Conservation (phyloP, 192 early-diverging fungal species). For the Irineochytrium annulatum region DNA sequence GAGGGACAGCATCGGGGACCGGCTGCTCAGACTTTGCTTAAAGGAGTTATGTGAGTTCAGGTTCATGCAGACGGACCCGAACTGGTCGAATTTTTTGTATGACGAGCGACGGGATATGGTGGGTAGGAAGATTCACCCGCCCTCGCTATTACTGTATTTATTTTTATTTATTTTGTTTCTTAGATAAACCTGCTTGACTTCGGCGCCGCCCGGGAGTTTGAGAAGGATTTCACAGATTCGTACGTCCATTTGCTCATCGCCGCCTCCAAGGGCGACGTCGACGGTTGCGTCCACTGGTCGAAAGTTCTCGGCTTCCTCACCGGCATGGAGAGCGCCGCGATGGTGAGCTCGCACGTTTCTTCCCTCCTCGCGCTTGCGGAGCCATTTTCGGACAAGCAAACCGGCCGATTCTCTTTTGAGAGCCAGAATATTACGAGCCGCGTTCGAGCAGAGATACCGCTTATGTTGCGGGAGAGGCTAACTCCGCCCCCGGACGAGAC, state of each 20-base stretch:
- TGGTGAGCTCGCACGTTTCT: constrained; percentile 83
- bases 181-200: constrained; percentile 88
- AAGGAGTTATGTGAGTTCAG: constrained; percentile 86
- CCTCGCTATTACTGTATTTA: neutral
- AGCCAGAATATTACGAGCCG: constrained; percentile 75
- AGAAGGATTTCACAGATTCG: constrained; percentile 63
- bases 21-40: constrained; percentile 76
- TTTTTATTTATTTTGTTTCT: no score
- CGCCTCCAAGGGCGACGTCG: constrained; percentile 67
- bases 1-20: constrained; percentile 64
- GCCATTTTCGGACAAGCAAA: constrained; percentile 61
- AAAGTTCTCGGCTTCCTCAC: constrained; percentile 86
- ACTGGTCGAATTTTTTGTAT: constrained; percentile 98
- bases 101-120: constrained; percentile 55
- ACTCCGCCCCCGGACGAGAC: constrained; percentile 98
- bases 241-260: constrained; percentile 75
- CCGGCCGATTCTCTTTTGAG: constrained; percentile 71
- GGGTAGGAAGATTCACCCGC: neutral
- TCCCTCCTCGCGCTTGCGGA: constrained; percentile 83
- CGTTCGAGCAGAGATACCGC: constrained; percentile 84
- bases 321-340: constrained; percentile 83
- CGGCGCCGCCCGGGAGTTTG: constrained; percentile 84
- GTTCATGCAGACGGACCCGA: constrained; percentile 99
- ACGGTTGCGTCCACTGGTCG: constrained; percentile 71
- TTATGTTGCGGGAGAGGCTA: constrained; percentile 89